Conservation (phyloP, 345 rosid genomes). For the Pistacia vera region DNA sequence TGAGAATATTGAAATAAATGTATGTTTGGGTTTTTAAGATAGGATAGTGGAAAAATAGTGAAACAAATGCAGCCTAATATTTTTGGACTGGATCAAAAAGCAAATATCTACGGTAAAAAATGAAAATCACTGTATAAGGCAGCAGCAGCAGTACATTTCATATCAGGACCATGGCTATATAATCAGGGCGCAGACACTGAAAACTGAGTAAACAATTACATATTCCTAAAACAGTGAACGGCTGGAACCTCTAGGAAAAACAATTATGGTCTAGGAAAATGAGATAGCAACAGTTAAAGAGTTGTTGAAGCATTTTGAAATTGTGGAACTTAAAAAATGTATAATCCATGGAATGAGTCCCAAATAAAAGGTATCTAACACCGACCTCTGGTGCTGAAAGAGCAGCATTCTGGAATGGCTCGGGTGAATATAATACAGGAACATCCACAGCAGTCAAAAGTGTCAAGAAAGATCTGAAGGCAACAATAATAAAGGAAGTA, state of each 20-base stretch:
- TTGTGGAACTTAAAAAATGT: neutral
- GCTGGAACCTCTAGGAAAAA: neutral
- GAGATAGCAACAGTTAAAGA: neutral
- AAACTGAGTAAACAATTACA: neutral
- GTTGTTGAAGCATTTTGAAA: neutral
- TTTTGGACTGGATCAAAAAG: neutral
- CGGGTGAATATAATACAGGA: slow-evolving; percentile 78
- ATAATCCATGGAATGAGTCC: neutral
- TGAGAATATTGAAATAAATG: no score
- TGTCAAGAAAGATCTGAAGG: slow-evolving; percentile 68
- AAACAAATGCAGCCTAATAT: no score
- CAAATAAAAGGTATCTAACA: slow-evolving; percentile 16
- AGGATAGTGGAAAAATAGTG: no score
- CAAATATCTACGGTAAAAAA: no score
- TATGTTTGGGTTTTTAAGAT: no score
- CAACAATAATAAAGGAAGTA: slow-evolving; percentile 26
- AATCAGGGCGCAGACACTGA: neutral
- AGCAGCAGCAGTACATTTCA: neutral
- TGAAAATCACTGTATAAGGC: neutral
- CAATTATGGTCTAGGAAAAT: slow-evolving; percentile 6
- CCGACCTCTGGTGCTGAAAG: slow-evolving; percentile 85
- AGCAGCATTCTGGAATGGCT: slow-evolving; percentile 81
- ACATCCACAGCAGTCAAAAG: slow-evolving; percentile 68
- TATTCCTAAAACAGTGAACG: neutral
- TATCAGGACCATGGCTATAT: neutral